These are phyloP conservation scores for Grosmannia clavigera DNA, from an alignment of 2,329 filamentous ascomycete genomes.

Conservation along the genomic window DNA sequence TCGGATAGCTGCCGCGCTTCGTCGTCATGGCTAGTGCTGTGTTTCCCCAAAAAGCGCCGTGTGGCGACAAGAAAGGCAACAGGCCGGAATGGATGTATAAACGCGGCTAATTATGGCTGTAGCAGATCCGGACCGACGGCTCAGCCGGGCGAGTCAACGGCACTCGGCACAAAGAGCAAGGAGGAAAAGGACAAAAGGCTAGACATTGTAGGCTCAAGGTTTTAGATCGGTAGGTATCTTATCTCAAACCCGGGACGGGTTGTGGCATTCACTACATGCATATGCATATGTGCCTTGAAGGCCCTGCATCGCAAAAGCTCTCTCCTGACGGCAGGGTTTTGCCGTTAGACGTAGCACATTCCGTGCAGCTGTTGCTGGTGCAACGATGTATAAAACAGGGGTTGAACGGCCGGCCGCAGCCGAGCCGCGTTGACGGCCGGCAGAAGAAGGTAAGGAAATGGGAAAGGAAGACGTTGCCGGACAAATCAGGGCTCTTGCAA, in stretches of 20 bases:
- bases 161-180: too few species aligned
- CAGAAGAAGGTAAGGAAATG: not conserved
- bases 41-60: not conserved
- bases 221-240: not conserved
- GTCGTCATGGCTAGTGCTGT: not conserved
- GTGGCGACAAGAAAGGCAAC: not conserved
- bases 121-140: too few species aligned
- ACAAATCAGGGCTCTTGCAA: not conserved
- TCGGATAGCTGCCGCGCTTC: constrained; percentile 3
- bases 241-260: not conserved
- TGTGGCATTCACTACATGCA: not conserved
- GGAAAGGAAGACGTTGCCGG: not conserved
- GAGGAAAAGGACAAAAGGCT: not conserved
- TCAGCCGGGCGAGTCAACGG: too few species aligned
- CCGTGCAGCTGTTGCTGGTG: not conserved
- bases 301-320: not conserved
- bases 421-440: not conserved
- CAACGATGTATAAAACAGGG: not conserved
- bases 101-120: not conserved
- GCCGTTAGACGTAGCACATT: not conserved
- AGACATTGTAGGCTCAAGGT: not conserved
- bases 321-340: not conserved
- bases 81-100: not conserved
- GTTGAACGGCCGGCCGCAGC: not conserved
- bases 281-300: not conserved